These are phyloP conservation scores for Kluyveromyces dobzhanskii DNA, from an alignment of 805 yeast genomes.

Conservation along the genomic window DNA sequence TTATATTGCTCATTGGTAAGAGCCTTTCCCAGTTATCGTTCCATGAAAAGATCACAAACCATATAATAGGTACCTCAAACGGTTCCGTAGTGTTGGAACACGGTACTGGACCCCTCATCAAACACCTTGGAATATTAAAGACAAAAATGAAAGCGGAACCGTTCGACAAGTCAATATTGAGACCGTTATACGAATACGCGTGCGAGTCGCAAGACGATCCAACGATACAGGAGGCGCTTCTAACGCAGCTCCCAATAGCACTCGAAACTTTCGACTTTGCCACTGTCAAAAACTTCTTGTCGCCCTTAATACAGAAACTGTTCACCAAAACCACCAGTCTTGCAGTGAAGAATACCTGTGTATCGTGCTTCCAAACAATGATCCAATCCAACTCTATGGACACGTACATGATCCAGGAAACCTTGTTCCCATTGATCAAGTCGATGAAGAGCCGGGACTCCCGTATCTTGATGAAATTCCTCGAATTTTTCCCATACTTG, in stretches of 20 bases:
- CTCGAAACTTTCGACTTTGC: conserved; percentile 52
- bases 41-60: conserved; percentile 56
- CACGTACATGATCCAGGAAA: conserved; percentile 62
- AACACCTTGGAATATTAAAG: conserved; percentile 40
- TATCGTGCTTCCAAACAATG: conserved; percentile 50
- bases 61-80: conserved; percentile 13
- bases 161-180: conserved; percentile 30
- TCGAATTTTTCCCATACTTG: conserved; percentile 34
- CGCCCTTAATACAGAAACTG: conserved; percentile 61
- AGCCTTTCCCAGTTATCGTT: conserved; percentile 70
- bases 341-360: conserved; percentile 63
- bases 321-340: conserved; percentile 82
- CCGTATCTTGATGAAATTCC: conserved; percentile 44
- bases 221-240: conserved; percentile 45
- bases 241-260: conserved; percentile 35
- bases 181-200: conserved; percentile 23
- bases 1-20: conserved; percentile 55
- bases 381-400: conserved; percentile 58
- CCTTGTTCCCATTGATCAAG: conserved; percentile 68
- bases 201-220: conserved; percentile 19
- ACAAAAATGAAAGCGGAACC: conserved; percentile 45
- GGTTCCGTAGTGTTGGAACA: conserved; percentile 17
- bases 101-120: conserved; percentile 33
- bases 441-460: conserved; percentile 72
- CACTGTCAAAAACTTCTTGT: conserved; percentile 62